Conservation (phyloP, 768 basidiomycete species). For the Paxillus rubicundulus region DNA sequence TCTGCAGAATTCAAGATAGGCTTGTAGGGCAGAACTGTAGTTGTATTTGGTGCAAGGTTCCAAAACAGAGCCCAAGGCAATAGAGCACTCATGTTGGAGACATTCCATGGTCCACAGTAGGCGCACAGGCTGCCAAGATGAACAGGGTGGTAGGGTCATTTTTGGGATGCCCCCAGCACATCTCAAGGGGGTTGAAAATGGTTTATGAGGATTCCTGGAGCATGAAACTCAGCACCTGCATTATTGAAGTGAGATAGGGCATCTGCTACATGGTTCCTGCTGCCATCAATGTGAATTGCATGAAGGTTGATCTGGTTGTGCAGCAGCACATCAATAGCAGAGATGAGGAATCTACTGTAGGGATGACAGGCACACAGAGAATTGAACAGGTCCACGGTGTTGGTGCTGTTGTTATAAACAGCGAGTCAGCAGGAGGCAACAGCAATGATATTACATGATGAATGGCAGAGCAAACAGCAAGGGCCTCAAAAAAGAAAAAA, state of each 20-base stretch:
- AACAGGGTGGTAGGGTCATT: not conserved
- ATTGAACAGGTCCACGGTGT: too few relatives aligned
- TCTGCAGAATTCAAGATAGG: not conserved
- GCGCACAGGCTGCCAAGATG: conserved; percentile 1
- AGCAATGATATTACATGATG: too few relatives aligned
- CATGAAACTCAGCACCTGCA: fast-evolving
- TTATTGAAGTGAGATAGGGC: not conserved
- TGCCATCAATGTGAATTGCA: too few relatives aligned
- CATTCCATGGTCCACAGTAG: conserved; percentile 36
- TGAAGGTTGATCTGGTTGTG: too few relatives aligned
- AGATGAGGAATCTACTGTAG: too few relatives aligned
- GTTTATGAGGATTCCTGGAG: not conserved
- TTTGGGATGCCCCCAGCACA: conserved; percentile 23
- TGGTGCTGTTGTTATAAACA: too few relatives aligned
- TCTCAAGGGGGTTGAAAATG: conserved; percentile 21
- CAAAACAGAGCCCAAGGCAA: conserved; percentile 33
- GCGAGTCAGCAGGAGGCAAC: too few relatives aligned
- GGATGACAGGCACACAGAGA: too few relatives aligned
- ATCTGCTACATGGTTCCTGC: not conserved
- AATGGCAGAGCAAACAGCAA: too few relatives aligned
- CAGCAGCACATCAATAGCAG: too few relatives aligned
- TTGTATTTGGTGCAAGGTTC: conserved; percentile 5
- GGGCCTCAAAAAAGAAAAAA: too few relatives aligned
- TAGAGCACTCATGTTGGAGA: conserved; percentile 30
- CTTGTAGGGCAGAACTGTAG: not conserved